These are phyloP conservation scores for Anthracocystis setariae DNA, from an alignment of 1,284 basidiomycete genomes.

Conservation along the genomic window DNA sequence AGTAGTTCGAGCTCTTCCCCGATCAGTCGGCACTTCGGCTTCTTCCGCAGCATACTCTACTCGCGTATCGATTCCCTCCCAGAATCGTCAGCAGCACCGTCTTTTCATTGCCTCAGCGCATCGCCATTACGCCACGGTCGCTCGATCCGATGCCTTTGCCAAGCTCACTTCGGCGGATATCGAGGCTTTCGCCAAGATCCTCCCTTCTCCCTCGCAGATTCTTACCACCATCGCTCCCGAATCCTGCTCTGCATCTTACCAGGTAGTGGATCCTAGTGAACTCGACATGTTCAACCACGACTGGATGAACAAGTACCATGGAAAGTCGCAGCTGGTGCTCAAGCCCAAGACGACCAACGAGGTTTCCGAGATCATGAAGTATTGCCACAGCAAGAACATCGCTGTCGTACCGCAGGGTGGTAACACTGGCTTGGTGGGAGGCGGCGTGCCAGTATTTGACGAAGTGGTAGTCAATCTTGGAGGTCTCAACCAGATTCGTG, in stretches of 20 bases:
- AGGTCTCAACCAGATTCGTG: slow-evolving; percentile 85
- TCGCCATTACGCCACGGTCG: slow-evolving; percentile 70
- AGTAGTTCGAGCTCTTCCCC: slow-evolving; percentile 21
- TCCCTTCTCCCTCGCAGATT: slow-evolving; percentile 69
- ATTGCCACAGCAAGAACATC: slow-evolving; percentile 60
- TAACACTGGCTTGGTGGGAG: slow-evolving; percentile 97
- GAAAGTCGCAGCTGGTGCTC: slow-evolving; percentile 82
- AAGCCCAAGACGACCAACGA: slow-evolving; percentile 88
- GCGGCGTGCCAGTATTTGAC: slow-evolving; percentile 87
- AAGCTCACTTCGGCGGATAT: slow-evolving; percentile 70
- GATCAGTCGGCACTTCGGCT: slow-evolving; percentile 26
- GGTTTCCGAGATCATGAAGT: slow-evolving; percentile 78
- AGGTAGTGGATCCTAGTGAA: slow-evolving; percentile 72
- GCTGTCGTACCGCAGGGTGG: slow-evolving; percentile 95
- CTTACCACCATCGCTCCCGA: slow-evolving; percentile 70
- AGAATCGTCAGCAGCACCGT: not conserved
- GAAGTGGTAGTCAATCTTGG: slow-evolving; percentile 87
- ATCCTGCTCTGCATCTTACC: slow-evolving; percentile 39
- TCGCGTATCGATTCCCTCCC: slow-evolving; percentile 1
- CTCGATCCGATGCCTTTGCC: slow-evolving; percentile 71
- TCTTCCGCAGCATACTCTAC: slow-evolving; percentile 19
- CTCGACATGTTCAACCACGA: slow-evolving; percentile 86
- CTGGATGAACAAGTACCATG: slow-evolving; percentile 97
- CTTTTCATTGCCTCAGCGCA: slow-evolving; percentile 3
- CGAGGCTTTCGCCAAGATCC: slow-evolving; percentile 69